A percentile compares a stretch with the other conserved stretches of the same genome.
Evolutionary conservation across 768 basidiomycete species (phyloP).

Genomic region (Lactarius sp.): DNA sequence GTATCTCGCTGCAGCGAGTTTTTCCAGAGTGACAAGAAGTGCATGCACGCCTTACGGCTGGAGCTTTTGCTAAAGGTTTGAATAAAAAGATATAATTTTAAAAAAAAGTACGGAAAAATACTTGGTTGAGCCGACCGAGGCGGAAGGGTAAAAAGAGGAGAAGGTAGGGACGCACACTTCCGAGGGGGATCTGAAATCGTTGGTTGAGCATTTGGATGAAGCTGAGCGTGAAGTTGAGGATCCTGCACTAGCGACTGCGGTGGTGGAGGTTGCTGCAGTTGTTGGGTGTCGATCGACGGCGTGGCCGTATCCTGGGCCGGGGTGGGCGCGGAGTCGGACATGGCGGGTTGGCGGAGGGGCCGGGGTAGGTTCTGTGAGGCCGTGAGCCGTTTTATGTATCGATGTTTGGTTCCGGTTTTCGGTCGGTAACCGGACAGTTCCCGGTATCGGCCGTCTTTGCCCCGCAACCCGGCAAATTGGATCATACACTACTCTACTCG

Average conservation of each 20-base stretch:
- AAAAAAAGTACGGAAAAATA: conserved; percentile 24
- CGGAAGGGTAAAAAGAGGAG: background rate
- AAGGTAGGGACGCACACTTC: conserved; percentile 49
- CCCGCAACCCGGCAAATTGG: background rate
- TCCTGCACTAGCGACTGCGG: conserved; percentile 22
- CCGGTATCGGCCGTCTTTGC: conserved; percentile 14
- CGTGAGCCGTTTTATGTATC: conserved; percentile 25
- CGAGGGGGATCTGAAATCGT: conserved; percentile 36
- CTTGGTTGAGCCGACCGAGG: conserved; percentile 1
- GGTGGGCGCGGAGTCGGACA: conserved; percentile 58
- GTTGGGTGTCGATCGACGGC: conserved; percentile 55
- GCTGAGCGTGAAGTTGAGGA: conserved; percentile 34
- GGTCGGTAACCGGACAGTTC: conserved; percentile 20
- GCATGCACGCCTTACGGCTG: conserved; percentile 76
- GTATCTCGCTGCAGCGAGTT: conserved; percentile 75
- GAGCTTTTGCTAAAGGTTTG: conserved; percentile 57
- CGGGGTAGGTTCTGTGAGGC: conserved; percentile 14
- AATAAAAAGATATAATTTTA: background rate
- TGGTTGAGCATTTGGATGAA: conserved; percentile 28
- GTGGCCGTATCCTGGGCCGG: conserved; percentile 61
- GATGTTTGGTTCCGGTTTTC: conserved; percentile 24
- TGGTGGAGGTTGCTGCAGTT: conserved; percentile 35
- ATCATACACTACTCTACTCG: background rate
- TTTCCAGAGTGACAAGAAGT: conserved; percentile 79
- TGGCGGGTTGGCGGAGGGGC: conserved; percentile 64